phyloP scores from a whole-genome alignment of 331 rosid genomes.

The Rhamnella rubrinervis region DNA sequence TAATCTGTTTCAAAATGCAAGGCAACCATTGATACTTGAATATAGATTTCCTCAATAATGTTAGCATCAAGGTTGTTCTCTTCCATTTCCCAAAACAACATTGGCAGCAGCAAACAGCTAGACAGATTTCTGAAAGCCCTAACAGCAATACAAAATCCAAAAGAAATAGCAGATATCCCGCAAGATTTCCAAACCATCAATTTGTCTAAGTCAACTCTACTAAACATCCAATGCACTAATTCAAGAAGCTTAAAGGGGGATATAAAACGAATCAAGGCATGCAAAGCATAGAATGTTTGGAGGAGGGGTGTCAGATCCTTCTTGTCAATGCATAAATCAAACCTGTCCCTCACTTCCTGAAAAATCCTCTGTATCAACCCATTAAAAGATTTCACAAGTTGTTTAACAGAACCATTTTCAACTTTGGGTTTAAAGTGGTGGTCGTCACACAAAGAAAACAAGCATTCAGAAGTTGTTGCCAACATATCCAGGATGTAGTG shows the following conservation, averaged over 20 bases:
- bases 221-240: constrained; percentile 77
- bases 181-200: constrained; percentile 27
- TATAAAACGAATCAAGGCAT: constrained; percentile 51
- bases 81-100: constrained; percentile 56
- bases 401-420: constrained; percentile 28
- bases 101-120: constrained; percentile 52
- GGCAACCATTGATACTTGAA: constrained; percentile 41
- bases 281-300: constrained; percentile 44
- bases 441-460: constrained; percentile 42
- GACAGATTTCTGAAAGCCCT: constrained; percentile 65
- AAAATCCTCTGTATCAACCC: constrained; percentile 45
- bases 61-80: constrained; percentile 29
- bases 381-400: constrained; percentile 49
- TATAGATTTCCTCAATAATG: constrained; percentile 64
- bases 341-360: constrained; percentile 44
- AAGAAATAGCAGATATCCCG: constrained; percentile 36
- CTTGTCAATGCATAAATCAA: constrained; percentile 40
- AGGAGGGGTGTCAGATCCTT: constrained; percentile 47
- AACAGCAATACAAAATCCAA: constrained; percentile 71
- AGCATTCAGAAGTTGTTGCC: constrained; percentile 50
- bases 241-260: constrained; percentile 80
- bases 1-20: constrained; percentile 44
- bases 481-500: constrained; percentile 56
- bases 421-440: constrained; percentile 37
- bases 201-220: constrained; percentile 37